Conservation (phyloP, 148 eudicot genomes). For the Tetragonia tetragonoides region DNA sequence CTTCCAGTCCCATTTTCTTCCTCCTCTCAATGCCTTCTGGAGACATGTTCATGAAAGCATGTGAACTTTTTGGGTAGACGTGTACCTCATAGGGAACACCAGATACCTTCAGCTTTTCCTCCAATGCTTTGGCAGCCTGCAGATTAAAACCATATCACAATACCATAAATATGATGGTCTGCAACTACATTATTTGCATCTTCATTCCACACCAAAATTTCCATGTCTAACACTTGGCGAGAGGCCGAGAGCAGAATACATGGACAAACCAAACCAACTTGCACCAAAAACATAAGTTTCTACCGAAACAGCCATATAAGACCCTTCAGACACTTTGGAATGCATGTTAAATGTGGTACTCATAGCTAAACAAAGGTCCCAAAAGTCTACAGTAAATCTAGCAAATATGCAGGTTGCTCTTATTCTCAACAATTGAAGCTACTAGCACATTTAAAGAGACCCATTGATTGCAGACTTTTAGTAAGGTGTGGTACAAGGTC, state of each 20-base stretch:
- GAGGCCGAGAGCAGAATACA: not conserved
- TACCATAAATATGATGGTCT: not conserved
- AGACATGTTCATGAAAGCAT: slow-evolving; percentile 91
- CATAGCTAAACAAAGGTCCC: not conserved
- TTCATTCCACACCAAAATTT: not conserved
- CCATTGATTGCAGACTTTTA: not conserved
- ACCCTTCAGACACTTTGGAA: not conserved
- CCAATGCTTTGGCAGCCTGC: slow-evolving; percentile 82
- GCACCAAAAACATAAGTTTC: not conserved
- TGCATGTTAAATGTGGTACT: not conserved
- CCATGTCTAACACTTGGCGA: not conserved
- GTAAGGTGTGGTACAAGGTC: not conserved
- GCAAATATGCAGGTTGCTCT: not conserved
- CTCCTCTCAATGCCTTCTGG: slow-evolving; percentile 74
- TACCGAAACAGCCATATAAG: not conserved
- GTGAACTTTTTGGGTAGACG: slow-evolving; percentile 60
- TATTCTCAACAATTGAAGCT: not conserved
- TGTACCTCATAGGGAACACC: slow-evolving; percentile 73
- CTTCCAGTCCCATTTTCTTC: slow-evolving; percentile 74
- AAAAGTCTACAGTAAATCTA: not conserved
- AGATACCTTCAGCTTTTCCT: slow-evolving; percentile 76
- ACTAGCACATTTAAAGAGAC: not conserved
- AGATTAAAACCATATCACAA: slow-evolving; percentile 6
- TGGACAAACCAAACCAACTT: not conserved
- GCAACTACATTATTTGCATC: not conserved